Base-by-base conservation (phyloP, 108 stramenopile species). In the Skeletonema menzelii region DNA sequence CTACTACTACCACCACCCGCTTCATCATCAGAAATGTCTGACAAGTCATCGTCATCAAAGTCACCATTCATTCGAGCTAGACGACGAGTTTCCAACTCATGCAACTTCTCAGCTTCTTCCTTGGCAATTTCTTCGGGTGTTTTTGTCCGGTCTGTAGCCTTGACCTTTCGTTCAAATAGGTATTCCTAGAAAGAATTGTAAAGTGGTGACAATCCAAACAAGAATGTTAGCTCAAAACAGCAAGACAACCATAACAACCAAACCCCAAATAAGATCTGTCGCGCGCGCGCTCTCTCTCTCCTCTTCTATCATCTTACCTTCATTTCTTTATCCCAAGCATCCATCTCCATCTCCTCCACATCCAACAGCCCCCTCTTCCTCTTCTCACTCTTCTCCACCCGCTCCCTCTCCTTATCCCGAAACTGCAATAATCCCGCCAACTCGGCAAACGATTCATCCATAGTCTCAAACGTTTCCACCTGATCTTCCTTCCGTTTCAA, bases 121-220 rank as follows among this genome's bases (percentile, higher is more conserved):
- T 92, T 91, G 71, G 96, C 97, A 26, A 96, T 85, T 68, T 98
- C 98, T 77, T 98, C 96, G 14, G 89, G 83, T 13, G 96, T 97
- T 86, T 97, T 96, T 2, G 96, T 96, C 27, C 98, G 88, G 67
- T 97, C 97, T 4, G 93, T 94, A 8, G 98, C 97, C 40, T 91
- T 86, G 22, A 86, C 85, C 61, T 88, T 89, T 28, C 73, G 60
- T 72, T 92, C 90, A 65, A 90, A 90, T 63, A 93, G 79, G 69
- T 95, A 93, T 35, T 60, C 46, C 77, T 79, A 38, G 10, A 5
- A 8, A 28, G 26, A 53, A 28, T 1, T 11, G 5, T 15, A 8
- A 20, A 4, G 44, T 64, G 7, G 65, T 27, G 27, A 7, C 6
- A 30, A 27, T 13, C 28, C 0, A 4, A 24, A 46, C 0, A 46